Evolutionary conservation across 176 grass and related monocot genomes (phyloP).

Genomic region (Ananas comosus): DNA sequence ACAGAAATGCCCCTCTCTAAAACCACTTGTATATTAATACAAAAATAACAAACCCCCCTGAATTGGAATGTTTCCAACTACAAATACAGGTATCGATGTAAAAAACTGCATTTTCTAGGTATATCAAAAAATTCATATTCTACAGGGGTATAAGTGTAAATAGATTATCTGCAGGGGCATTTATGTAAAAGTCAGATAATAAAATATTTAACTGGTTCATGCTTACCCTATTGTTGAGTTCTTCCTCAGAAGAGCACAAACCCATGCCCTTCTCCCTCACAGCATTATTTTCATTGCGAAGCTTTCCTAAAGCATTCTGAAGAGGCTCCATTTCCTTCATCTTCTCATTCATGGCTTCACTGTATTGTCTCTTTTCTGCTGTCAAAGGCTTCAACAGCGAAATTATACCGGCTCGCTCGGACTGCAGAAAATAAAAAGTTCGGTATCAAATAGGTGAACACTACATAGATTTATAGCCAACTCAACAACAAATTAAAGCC

Average conservation of each 20-base stretch:
- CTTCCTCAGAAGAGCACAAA: conserved; percentile 83
- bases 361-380: conserved; percentile 67
- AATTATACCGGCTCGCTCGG: conserved; percentile 53
- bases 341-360: conserved; percentile 56
- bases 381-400: conserved; percentile 57
- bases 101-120: too few species aligned
- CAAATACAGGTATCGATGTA: too few species aligned
- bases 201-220: conserved; percentile 8
- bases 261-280: conserved; percentile 66
- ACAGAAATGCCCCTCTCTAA: too few species aligned
- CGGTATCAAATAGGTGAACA: background rate
- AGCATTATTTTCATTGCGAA: conserved; percentile 69
- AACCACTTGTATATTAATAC: too few species aligned
- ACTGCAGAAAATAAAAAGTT: conserved; percentile 31
- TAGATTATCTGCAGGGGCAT: background rate
- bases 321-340: conserved; percentile 72
- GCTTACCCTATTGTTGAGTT: conserved; percentile 72
- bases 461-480: background rate
- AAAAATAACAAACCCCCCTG: too few species aligned
- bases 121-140: too few species aligned
- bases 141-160: too few species aligned
- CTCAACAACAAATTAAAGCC: too few species aligned
- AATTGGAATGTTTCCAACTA: too few species aligned
- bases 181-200: background rate
- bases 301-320: conserved; percentile 61